A percentile compares a stretch with the other conserved stretches of the same genome.
These are phyloP conservation scores for Penicillium psychrofluorescens DNA, from an alignment of 495 filamentous ascomycete genomes.

Conservation along the genomic window DNA sequence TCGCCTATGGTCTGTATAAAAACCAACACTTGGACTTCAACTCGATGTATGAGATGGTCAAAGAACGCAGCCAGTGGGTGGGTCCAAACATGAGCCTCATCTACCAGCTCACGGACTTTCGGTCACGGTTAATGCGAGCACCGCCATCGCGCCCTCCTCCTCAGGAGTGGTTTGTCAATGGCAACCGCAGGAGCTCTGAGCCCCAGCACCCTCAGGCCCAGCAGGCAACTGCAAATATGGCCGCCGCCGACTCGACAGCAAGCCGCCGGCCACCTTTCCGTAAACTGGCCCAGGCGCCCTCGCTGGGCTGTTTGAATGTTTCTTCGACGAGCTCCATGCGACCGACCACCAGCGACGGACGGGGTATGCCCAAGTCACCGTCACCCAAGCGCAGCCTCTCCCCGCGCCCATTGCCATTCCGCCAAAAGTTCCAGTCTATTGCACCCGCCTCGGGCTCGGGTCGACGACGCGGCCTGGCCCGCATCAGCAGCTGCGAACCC, in stretches of 20 bases:
- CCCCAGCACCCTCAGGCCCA: conserved; percentile 23
- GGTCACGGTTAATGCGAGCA: conserved; percentile 34
- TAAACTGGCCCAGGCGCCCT: conserved; percentile 19
- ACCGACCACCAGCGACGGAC: conserved; percentile 22
- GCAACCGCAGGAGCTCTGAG: conserved; percentile 24
- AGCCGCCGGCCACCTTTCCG: conserved; percentile 10
- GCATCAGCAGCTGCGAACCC: conserved; percentile 22
- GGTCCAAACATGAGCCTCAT: conserved; percentile 98
- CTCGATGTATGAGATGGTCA: conserved; percentile 86
- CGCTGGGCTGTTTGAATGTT: conserved; percentile 20
- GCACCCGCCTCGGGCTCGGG: conserved; percentile 14
- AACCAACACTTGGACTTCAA: conserved; percentile 83
- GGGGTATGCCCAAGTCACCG: conserved; percentile 16
- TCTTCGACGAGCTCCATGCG: conserved; percentile 20
- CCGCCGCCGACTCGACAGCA: conserved; percentile 4
- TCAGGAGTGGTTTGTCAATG: conserved; percentile 28
- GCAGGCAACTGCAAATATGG: neutral
- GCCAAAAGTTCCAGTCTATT: conserved; percentile 32
- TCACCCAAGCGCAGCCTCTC: conserved; percentile 34
- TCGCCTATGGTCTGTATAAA: conserved; percentile 92
- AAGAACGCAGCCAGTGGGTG: conserved; percentile 87
- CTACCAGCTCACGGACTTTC: conserved; percentile 91
- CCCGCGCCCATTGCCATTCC: conserved; percentile 35
- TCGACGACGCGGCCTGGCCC: conserved; percentile 10
- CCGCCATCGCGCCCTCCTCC: conserved; percentile 31